Evolutionary conservation across 2,329 filamentous ascomycete genomes (phyloP).

Genomic region (Colletotrichum musae): DNA sequence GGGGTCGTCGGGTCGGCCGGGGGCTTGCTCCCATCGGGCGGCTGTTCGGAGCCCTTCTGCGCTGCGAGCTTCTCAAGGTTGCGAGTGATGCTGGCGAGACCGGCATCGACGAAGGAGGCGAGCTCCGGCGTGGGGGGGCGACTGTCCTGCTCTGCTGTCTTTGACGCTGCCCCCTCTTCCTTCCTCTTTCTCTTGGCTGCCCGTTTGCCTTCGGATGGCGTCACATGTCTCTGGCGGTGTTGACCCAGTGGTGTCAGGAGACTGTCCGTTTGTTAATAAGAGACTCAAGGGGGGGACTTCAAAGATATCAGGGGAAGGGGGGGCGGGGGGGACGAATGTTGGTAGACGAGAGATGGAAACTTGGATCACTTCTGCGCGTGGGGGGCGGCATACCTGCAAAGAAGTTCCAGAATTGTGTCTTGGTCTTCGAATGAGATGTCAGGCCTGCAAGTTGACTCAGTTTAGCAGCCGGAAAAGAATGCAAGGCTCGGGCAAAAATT

Average conservation of each 20-base stretch:
- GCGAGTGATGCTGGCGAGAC: slow-evolving; percentile 75
- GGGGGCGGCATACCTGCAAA: slow-evolving; percentile 69
- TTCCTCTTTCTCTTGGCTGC: slow-evolving; percentile 67
- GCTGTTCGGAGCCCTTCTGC: slow-evolving; percentile 51
- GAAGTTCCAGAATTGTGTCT: slow-evolving; percentile 75
- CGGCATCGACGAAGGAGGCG: slow-evolving; percentile 71
- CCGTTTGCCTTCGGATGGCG: slow-evolving; percentile 74
- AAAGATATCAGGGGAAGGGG: not conserved
- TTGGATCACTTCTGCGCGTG: not conserved
- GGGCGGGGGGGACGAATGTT: not conserved
- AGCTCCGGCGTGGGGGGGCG: slow-evolving; percentile 63
- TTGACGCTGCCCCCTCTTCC: slow-evolving; percentile 46
- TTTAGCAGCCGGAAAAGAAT: slow-evolving; percentile 1
- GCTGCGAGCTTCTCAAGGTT: slow-evolving; percentile 55
- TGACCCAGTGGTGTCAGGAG: slow-evolving; percentile 75
- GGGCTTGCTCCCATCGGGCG: slow-evolving; percentile 44
- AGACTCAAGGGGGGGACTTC: not conserved
- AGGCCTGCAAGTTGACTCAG: slow-evolving; percentile 65
- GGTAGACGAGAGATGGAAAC: not conserved
- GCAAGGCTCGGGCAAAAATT: not conserved
- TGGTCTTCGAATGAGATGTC: slow-evolving; percentile 70
- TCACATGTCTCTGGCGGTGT: slow-evolving; percentile 68
- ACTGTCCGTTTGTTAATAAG: slow-evolving; percentile 54
- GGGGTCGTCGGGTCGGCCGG: slow-evolving; percentile 20
- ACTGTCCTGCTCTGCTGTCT: slow-evolving; percentile 48